A percentile compares a stretch with the other conserved stretches of the same genome.
Evolutionary conservation across 805 yeast species (phyloP).

Genomic region (Wickerhamomyces subpelliculosus): DNA sequence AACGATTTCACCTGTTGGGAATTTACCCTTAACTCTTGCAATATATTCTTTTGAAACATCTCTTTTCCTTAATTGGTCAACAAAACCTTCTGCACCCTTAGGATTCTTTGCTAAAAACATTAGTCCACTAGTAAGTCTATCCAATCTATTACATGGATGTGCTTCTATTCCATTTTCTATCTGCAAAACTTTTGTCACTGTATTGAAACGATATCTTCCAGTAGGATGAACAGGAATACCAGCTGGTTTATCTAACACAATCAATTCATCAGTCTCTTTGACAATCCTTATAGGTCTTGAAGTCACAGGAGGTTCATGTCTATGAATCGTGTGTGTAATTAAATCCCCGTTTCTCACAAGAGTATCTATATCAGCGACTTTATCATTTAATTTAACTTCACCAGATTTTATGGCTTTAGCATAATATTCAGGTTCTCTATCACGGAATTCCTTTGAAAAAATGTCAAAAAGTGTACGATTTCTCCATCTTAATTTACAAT

Average conservation of each 20-base stretch:
- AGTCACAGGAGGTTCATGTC: conserved; percentile 68
- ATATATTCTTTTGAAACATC: conserved; percentile 74
- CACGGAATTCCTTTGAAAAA: conserved; percentile 79
- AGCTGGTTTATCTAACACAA: conserved; percentile 88
- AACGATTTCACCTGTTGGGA: conserved; percentile 44
- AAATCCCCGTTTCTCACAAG: conserved; percentile 76
- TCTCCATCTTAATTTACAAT: conserved; percentile 87
- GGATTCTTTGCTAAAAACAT: conserved; percentile 36
- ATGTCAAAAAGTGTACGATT: conserved; percentile 75
- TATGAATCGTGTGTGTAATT: conserved; percentile 67
- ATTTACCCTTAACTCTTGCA: conserved; percentile 82
- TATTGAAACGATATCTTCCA: conserved; percentile 70
- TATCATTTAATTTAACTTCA: conserved; percentile 64
- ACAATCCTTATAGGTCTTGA: conserved; percentile 26
- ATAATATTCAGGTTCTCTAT: conserved; percentile 64
- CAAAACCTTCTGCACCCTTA: conserved; percentile 57
- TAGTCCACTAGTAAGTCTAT: conserved; percentile 92
- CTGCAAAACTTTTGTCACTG: conserved; percentile 74
- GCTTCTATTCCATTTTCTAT: conserved; percentile 42
- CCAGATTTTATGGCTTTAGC: conserved; percentile 49
- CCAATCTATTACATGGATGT: conserved; percentile 74
- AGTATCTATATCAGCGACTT: conserved; percentile 56
- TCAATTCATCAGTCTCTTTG: conserved; percentile 57
- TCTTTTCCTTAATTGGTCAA: conserved; percentile 50
- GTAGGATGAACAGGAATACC: conserved; percentile 97